Percentiles rank a stretch among this genome's conserved stretches.
Conservation (phyloP, 2,329 filamentous ascomycete species). For the Pezicula rhizophila region DNA sequence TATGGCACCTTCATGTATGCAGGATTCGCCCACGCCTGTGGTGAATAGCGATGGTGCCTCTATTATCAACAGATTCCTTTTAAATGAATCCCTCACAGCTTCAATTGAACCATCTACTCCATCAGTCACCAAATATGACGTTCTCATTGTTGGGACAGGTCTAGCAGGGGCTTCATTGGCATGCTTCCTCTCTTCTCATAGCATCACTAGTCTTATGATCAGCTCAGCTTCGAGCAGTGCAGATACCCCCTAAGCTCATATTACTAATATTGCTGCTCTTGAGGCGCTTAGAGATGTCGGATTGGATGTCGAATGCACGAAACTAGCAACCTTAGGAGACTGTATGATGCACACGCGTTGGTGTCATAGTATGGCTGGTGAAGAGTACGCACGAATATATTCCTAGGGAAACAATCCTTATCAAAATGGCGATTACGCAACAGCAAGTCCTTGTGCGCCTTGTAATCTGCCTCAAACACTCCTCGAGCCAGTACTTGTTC, state of each 20-base stretch:
- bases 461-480: conserved; percentile 37
- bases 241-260: conserved; percentile 50
- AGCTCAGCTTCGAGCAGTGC: conserved; percentile 41
- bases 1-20: no score
- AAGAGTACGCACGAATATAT: conserved; percentile 40
- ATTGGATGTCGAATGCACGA: conserved; percentile 32
- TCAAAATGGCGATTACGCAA: conserved; percentile 34
- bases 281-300: conserved; percentile 46
- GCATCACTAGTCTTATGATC: conserved; percentile 48
- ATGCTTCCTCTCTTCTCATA: conserved; percentile 41
- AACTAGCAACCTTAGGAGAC: conserved; percentile 28
- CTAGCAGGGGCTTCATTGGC: conserved; percentile 46
- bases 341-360: conserved; percentile 41
- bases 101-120: no score
- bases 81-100: no score
- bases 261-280: conserved; percentile 50
- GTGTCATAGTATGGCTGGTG: conserved; percentile 43
- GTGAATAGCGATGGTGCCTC: no score
- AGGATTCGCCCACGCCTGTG: no score
- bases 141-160: conserved; percentile 42
- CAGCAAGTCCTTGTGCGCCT: conserved; percentile 31
- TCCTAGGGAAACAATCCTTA: conserved; percentile 42
- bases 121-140: conserved; percentile 22
- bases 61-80: no score
- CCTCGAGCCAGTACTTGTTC: conserved; percentile 36